Evolutionary conservation across 768 basidiomycete genomes (phyloP).

Genomic region (Mycena chlorophos): DNA sequence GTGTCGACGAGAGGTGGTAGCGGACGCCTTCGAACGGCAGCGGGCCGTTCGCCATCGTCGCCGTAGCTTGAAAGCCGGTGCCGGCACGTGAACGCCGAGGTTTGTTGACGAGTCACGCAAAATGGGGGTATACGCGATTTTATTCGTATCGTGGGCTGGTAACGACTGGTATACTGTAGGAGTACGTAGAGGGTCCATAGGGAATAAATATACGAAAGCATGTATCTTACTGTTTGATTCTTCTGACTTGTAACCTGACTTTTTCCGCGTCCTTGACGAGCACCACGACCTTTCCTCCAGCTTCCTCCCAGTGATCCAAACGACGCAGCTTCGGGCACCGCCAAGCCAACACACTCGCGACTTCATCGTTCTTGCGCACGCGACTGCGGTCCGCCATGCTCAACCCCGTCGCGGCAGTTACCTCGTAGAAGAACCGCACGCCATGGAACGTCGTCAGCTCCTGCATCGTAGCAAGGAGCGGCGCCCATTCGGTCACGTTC

Average conservation of each 20-base stretch:
- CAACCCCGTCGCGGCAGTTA: constrained; percentile 37
- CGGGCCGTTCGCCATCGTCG: background rate
- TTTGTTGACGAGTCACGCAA: too few relatives aligned
- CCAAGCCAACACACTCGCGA: constrained; percentile 61
- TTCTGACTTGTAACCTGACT: constrained; percentile 55
- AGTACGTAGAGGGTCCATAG: background rate
- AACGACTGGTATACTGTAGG: background rate
- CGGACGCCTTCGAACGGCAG: constrained; percentile 35
- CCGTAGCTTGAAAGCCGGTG: too few relatives aligned
- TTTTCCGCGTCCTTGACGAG: constrained; percentile 48
- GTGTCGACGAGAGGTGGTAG: constrained; percentile 40
- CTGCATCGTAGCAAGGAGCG: constrained; percentile 48
- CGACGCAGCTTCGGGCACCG: constrained; percentile 60
- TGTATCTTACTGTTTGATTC: constrained; percentile 36
- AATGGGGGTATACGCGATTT: too few relatives aligned
- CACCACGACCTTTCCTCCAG: constrained; percentile 50
- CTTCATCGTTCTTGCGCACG: constrained; percentile 68
- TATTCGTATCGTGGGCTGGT: too few relatives aligned
- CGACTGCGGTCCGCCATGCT: constrained; percentile 61
- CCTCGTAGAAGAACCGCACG: constrained; percentile 67
- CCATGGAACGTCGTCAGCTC: constrained; percentile 62
- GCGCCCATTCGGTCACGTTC: constrained; percentile 61
- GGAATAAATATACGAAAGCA: background rate
- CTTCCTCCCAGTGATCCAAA: constrained; percentile 70
- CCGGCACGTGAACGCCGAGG: too few relatives aligned